These are phyloP conservation scores for Dictyostelium citrinum DNA, from an alignment of 78 protist species.

Conservation along the genomic window DNA sequence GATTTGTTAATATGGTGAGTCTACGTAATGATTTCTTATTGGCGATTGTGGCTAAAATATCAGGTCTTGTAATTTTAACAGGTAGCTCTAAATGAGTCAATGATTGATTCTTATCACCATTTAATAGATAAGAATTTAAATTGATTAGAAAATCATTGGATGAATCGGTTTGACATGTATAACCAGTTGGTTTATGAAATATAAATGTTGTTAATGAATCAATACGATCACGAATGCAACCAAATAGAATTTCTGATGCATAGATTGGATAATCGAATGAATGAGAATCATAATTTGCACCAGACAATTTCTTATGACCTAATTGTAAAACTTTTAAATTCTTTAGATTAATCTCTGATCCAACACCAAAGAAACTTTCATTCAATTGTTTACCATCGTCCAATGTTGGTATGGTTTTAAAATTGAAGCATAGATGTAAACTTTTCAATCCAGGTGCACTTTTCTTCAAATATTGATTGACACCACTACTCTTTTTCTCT, in stretches of 20 bases:
- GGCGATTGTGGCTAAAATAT: not conserved
- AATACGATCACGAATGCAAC: not conserved
- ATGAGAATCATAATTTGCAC: not conserved
- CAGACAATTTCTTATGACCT: not conserved
- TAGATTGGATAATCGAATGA: not conserved
- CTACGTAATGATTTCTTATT: not conserved
- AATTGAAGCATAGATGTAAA: not conserved
- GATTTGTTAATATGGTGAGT: not conserved
- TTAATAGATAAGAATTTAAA: not conserved
- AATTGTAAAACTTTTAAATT: not conserved
- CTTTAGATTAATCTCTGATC: not conserved
- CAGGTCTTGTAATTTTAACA: not conserved
- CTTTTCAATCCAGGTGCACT: not conserved
- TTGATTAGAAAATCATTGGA: not conserved
- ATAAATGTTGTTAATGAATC: not conserved
- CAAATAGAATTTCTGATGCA: not conserved
- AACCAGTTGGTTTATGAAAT: not conserved
- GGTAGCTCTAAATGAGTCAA: not conserved
- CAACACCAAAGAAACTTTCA: not conserved
- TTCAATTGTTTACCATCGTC: not conserved
- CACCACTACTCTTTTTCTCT: not conserved
- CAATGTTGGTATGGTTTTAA: not conserved
- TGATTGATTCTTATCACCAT: not conserved
- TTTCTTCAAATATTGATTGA: not conserved
- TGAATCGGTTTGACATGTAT: not conserved